Base-by-base conservation (phyloP, 2,329 filamentous ascomycete genomes). In the Blumeria hordei region DNA sequence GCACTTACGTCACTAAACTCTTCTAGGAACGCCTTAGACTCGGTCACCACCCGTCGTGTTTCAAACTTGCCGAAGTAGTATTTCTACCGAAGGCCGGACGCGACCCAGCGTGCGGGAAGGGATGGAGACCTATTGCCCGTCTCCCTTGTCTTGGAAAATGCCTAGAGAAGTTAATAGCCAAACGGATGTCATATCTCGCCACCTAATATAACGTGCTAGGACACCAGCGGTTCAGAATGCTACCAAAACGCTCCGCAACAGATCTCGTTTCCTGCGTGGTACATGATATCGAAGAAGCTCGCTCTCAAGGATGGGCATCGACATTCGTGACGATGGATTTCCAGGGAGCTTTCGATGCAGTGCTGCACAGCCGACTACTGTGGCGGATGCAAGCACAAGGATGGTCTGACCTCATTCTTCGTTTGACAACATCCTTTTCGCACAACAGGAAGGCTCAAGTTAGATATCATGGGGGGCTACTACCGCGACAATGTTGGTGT, bases 41-140 rank as follows among this genome's bases (percentile, higher is more conserved):
- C 21, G 6, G 49, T 6, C 36, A 51, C 21, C 49, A 51, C 36
- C 49, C 49, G 36, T 51, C 11, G n/a, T 51, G 49, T 18, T 51
- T 51, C 21, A 51, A 51, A 36, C 11, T 10, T 35, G 49, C 12
- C 6, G 28, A 51, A 16, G 28, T 51, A 12, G 18, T 36, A 35
- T 51, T 51, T 34, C n/a, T 51, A 32, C 49, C 11, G 16, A 45
- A 45, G 5, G 8, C 11, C n/a, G 1, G 74, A 14, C 10, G 41
- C n/a, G 41, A 9, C 41, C 41, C 41, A 14, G 8, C n/a, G 3
- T n/a, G 1, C 16, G 49, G 6, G n/a, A 51, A 51, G 36, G 11
- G 32, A 51, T 51, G 49, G 28, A 51, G 49, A 34, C 49, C n/a
- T 18, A 45, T 45, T n/a, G 41, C 41, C 21, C 41, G 3, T 45